These are phyloP conservation scores for Diutina rugosa DNA, from an alignment of 1,139 yeast species.

Conservation along the genomic window DNA sequence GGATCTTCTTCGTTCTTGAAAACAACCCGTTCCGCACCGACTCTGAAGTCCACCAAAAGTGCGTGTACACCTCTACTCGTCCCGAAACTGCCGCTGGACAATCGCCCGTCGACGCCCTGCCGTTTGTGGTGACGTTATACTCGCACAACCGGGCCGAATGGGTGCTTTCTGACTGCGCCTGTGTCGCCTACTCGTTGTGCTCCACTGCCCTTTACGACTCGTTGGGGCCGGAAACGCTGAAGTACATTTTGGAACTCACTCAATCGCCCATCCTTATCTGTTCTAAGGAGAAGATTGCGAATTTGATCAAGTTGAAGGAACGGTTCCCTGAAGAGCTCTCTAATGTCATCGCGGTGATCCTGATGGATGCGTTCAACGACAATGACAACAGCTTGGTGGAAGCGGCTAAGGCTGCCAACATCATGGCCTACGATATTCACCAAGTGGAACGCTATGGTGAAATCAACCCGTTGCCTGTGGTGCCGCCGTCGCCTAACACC, in stretches of 20 bases:
- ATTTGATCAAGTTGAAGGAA: conserved; percentile 23
- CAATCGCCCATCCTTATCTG: conserved; percentile 43
- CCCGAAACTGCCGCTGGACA: conserved; percentile 12
- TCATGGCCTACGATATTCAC: conserved; percentile 18
- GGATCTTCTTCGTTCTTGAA: conserved; percentile 40
- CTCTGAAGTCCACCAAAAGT: conserved; percentile 12
- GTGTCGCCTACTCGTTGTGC: conserved; percentile 35
- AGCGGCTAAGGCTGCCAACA: conserved; percentile 5
- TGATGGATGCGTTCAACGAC: conserved; percentile 18
- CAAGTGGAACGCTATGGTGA: conserved; percentile 18
- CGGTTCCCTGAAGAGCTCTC: conserved; percentile 15
- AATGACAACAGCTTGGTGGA: not conserved
- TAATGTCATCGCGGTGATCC: conserved; percentile 25
- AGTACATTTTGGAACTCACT: conserved; percentile 42
- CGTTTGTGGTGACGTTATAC: conserved; percentile 40
- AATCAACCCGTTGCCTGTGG: conserved; percentile 9
- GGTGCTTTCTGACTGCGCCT: conserved; percentile 48
- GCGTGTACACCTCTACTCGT: conserved; percentile 5
- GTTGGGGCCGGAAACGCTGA: conserved; percentile 46
- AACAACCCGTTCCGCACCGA: conserved; percentile 26
- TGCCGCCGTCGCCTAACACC: conserved; percentile 13
- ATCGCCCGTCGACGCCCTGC: conserved; percentile 11
- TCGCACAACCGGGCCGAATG: conserved; percentile 49
- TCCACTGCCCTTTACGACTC: conserved; percentile 57
- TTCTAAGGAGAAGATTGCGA: conserved; percentile 32